Conservation (phyloP, 1,139 yeast genomes). For the Kodamaea suecica region DNA sequence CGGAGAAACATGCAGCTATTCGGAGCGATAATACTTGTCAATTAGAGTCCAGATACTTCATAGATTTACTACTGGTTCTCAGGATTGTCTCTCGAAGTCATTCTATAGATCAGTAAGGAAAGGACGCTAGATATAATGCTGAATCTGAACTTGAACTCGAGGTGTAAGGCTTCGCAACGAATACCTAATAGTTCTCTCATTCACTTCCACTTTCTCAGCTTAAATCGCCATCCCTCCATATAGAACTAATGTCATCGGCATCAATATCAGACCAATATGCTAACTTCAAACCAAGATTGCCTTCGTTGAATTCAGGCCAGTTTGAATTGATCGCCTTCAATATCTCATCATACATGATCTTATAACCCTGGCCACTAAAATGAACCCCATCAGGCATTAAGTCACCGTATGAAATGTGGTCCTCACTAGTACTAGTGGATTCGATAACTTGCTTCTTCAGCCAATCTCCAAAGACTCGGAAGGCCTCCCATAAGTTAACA, state of each 20-base stretch:
- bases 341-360: constrained; percentile 45
- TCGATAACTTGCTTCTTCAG: constrained; percentile 14
- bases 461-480: constrained; percentile 27
- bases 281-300: constrained; percentile 28
- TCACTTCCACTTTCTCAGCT: too few relatives aligned
- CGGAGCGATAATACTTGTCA: too few relatives aligned
- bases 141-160: too few relatives aligned
- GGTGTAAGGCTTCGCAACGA: too few relatives aligned
- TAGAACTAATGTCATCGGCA: constrained; percentile 5
- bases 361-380: constrained; percentile 59
- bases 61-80: too few relatives aligned
- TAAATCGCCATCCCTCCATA: too few relatives aligned
- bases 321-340: constrained; percentile 30
- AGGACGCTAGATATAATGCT: too few relatives aligned
- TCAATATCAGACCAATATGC: constrained; percentile 23
- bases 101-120: too few relatives aligned
- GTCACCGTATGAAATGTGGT: constrained; percentile 1
- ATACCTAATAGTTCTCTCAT: too few relatives aligned
- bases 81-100: too few relatives aligned
- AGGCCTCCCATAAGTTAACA: constrained; percentile 50
- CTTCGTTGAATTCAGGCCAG: constrained; percentile 50
- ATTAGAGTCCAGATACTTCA: too few relatives aligned
- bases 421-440: constrained; percentile 1
- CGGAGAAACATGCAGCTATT: too few relatives aligned
- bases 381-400: constrained; percentile 64